Evolutionary conservation across 768 basidiomycete genomes (phyloP), one percentile per base, ranked within the genome.

Genomic region (Hydnum rufescens): DNA sequence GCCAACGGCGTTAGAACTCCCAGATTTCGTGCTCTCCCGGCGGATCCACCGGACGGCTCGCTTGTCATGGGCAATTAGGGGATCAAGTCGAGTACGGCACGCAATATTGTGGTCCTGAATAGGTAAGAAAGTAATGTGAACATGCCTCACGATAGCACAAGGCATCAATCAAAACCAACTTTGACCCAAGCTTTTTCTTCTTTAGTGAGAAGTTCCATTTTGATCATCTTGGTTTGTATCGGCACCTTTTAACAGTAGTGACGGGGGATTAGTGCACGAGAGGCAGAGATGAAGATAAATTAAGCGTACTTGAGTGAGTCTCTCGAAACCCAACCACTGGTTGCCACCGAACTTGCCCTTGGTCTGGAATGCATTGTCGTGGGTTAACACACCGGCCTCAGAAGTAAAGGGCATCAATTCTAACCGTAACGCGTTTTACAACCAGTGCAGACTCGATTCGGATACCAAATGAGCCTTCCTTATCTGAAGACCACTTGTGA

Each of bases 391-490:
- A 13, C 46, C 26, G 4, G 3, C 18, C 34, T 42, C 29, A n/a
- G n/a, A 4, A 32, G 58, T 55, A 53, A 50, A 61, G 57, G 25
- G 36, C 19, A 31, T 23, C 16, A 42, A 53, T 26, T 6, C 16
- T 26, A 70, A 67, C 73, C 66, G 76, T 60, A 68, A 75, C 75
- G 49, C 74, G 75, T 56, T 75, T 74, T 39, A 95, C 87, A 32
- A 74, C 68, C 28, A 92, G 67, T 8, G 86, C 82, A 47, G 82
- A 87, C 65, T 99, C 95, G 47, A 90, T 87, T 3, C 95, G 76
- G 64, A 99, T 80, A 3, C 95, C 95, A 73, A 78, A 97, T 57
- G 75, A 71, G 13, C 80, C 78, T 50, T 79, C 78, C 29, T 76
- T 72, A 63, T 92, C 83, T 80, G 60, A 52, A 47, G 56, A 26